phyloP scores from a whole-genome alignment of 768 basidiomycete species.

The Butyriboletus loyo region DNA sequence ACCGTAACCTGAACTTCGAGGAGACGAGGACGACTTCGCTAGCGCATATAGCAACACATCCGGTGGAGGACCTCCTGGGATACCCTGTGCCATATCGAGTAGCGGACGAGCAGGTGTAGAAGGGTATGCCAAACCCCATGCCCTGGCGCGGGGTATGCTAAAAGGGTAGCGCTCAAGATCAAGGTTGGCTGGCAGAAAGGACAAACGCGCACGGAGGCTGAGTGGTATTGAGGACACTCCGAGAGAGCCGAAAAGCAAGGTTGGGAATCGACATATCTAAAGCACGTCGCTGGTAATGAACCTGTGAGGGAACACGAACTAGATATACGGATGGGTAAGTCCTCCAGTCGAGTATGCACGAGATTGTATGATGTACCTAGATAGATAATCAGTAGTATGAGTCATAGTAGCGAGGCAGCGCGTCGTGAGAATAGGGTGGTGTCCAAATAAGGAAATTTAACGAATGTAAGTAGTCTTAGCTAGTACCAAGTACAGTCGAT shows the following conservation, averaged over 20 bases:
- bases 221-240: conserved; percentile 41
- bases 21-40: conserved; percentile 40
- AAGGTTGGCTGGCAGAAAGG: not conserved
- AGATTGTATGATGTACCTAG: no score
- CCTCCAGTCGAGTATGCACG: no score
- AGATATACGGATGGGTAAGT: no score
- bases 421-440: no score
- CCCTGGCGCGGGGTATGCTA: conserved; percentile 57
- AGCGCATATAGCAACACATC: conserved; percentile 48
- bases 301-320: no score
- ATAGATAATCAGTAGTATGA: no score
- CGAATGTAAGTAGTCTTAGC: no score
- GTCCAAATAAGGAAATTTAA: no score
- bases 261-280: conserved; percentile 6
- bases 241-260: conserved; percentile 38
- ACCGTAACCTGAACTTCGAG: conserved; percentile 52
- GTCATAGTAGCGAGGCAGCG: no score
- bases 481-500: no score
- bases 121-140: conserved; percentile 50
- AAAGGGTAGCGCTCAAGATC: not conserved
- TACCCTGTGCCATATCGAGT: conserved; percentile 75
- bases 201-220: conserved; percentile 41
- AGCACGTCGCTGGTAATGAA: no score
- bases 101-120: conserved; percentile 45
- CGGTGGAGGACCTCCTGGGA: conserved; percentile 66